Conservation (phyloP, 2,329 filamentous ascomycete genomes). For the Sclerotinia spermophila region DNA sequence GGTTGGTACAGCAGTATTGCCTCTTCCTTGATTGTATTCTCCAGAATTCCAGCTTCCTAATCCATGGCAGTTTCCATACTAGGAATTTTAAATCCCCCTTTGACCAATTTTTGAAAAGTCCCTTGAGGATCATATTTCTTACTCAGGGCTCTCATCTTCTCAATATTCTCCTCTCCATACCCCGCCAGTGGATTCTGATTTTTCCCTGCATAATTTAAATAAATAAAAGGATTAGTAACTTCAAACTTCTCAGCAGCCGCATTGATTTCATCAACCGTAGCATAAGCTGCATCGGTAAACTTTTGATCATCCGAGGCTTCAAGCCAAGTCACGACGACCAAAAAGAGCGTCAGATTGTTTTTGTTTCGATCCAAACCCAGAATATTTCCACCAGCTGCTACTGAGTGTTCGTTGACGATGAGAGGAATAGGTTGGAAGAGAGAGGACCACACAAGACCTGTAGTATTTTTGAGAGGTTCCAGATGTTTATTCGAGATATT, state of each 20-base stretch:
- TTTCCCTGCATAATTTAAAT: constrained; percentile 20
- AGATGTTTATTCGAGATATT: background rate
- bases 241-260: background rate
- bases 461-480: background rate
- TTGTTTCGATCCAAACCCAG: background rate
- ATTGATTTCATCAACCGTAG: background rate
- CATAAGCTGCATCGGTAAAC: constrained; percentile 6
- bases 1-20: no score
- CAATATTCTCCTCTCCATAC: constrained; percentile 18
- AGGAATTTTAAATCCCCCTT: constrained; percentile 31
- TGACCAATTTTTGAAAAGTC: constrained; percentile 32
- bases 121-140: constrained; percentile 31
- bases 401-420: background rate
- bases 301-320: constrained; percentile 3
- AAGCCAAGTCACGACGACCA: background rate
- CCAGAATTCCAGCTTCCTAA: background rate
- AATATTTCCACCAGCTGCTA: background rate
- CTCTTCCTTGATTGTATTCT: background rate
- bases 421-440: background rate
- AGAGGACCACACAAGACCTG: background rate
- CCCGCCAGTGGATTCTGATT: constrained; percentile 17
- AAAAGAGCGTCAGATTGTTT: background rate
- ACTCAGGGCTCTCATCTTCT: constrained; percentile 26
- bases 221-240: constrained; percentile 5
- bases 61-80: background rate